Conservation (phyloP, 169 alveolate species). For the Amoebophrya sp. region DNA sequence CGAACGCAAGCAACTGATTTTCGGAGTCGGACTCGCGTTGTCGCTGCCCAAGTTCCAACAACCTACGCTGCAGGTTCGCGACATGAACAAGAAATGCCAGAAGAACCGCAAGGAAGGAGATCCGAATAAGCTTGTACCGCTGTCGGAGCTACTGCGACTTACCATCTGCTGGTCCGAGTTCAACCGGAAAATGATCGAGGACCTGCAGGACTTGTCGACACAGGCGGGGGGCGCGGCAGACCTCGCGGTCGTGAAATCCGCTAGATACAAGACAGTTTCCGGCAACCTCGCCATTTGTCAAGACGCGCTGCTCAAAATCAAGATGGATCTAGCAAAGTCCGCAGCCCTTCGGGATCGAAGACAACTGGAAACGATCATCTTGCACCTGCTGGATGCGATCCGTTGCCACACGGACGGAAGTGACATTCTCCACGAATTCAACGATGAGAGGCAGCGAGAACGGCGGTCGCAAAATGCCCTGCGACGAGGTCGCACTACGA, state of each 20-base stretch:
- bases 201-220: neutral
- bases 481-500: too few species aligned
- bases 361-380: neutral
- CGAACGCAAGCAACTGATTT: neutral
- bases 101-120: neutral
- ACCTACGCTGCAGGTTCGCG: neutral
- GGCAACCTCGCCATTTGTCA: neutral
- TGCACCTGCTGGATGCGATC: neutral
- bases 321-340: neutral
- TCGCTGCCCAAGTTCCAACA: slow-evolving; percentile 6
- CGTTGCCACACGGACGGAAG: neutral
- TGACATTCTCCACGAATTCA: neutral
- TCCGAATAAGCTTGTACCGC: neutral
- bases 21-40: neutral
- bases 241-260: neutral
- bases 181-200: neutral
- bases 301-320: slow-evolving; percentile 10
- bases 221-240: neutral
- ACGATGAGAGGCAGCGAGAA: neutral
- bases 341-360: neutral
- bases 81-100: neutral
- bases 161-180: neutral
- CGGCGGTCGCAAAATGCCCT: too few species aligned
- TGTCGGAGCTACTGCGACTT: neutral
- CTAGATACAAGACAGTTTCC: neutral